Base-by-base conservation (phyloP, 2,329 filamentous ascomycete genomes). In the Fusarium sp. region DNA sequence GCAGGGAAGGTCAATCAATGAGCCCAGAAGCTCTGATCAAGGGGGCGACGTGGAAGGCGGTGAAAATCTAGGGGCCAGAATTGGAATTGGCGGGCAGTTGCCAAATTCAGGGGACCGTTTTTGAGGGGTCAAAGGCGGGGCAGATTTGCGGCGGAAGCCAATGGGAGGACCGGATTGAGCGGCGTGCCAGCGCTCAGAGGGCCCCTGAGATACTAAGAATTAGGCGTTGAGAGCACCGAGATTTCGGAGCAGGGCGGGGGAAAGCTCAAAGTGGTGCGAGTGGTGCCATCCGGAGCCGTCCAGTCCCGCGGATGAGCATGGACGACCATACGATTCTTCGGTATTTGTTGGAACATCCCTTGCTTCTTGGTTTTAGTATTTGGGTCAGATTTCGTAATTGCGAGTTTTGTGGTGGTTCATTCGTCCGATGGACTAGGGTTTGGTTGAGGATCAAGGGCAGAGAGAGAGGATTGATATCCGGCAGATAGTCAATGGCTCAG, bases 31-130 rank as follows among this genome's bases (percentile, higher is more conserved):
- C 23, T 23, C 23, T 23, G 23, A 23, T 23, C 23, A 41, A 50
- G 40, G 54, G 60, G 68, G 71, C 67, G 65, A 73, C 71, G 58
- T 74, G 67, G 72, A 75, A 75, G 69, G 73, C 73, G 71, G 73
- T 75, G 73, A 74, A 75, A 72, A 53, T 60, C 66, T 74, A 72
- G 70, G 68, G 62, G 65, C 41, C 52, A 54, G 43, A 66, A 62
- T 67, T 67, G 63, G 43, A 66, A 62, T 67, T 67, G 63, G 62
- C 41, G 44, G 46, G 56, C 52, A 34, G 37, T 41, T 43, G 28
- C 52, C 23, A 46, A 39, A 54, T 68, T 68, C 70, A 72, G 66
- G 70, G 69, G 69, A 70, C 65, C 60, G 39, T 59, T 73, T 65
- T 62, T 64, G 72, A 73, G 71, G 71, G 71, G 70, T 71, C 62